Evolutionary conservation across 805 yeast species (phyloP), one percentile per base, ranked within the genome.

Genomic region (Wickerhamomyces silvicola): DNA sequence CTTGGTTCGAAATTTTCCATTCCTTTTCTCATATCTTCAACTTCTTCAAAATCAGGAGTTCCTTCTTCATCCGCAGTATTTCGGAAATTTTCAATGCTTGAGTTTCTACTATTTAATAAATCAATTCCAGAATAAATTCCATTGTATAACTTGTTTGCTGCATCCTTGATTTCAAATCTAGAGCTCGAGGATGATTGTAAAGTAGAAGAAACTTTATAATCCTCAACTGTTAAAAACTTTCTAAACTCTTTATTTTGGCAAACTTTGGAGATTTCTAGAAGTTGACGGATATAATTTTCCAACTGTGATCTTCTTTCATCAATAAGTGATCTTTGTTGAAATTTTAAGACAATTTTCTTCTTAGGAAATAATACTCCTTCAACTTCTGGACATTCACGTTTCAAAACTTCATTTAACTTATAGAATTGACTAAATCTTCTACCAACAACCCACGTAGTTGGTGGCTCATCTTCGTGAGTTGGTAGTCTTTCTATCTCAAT

Each of bases 381-480:
- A 2, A 80, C 76, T 28, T 57, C 62, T 0, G 76, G 68, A 43
- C 76, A 79, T 27, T 57, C 62, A 3, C 55, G 53, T 35, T 67
- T 72, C 43, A 88, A 57, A 39, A 81, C 76, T 38, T 73, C 75
- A 49, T 88, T 77, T 21, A 88, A 61, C 39, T 70, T 72, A 56
- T 68, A 77, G 54, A 88, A 88, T 50, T 90, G 96, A 45, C 83
- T 83, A 50, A 78, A 88, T 36, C 97, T 64, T 43, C 96, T 62
- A 0, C 95, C 90, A n/a, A 87, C 82, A 32, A 84, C 75, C 97
- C 97, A 90, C 0, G 85, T 81, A 0, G 88, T 85, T 3, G 72
- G 62, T 5, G 68, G 66, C 7, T 60, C 52, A 3, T 62, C 66
- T 3, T 71, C 72, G 19, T 56, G 50, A 6, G 57, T 57, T 1